Base-by-base conservation (phyloP, 768 basidiomycete species). In the Tulasnella sp. region DNA sequence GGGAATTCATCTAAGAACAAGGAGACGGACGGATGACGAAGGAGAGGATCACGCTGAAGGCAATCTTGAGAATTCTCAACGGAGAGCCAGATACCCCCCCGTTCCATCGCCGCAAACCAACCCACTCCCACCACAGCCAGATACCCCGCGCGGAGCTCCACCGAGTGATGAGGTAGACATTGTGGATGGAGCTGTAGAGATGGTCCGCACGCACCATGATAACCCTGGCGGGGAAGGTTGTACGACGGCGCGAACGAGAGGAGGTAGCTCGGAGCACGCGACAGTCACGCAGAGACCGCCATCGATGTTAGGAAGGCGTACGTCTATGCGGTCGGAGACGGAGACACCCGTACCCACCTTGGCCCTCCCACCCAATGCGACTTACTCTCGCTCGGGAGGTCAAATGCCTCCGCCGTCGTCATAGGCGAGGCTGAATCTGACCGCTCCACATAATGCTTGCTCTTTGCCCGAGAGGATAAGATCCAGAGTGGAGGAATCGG, bases 401-500 rank as follows among this genome's bases (percentile, higher is more conserved):
- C 76, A 48, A 8, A 37, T 46, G 11, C 76, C 58, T 16, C 37
- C 77, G 22, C 22, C 40, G 40, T 46, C 60, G 12, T 60, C 37
- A 11, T 28, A 16, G 41, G 28, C 22, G 18, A 18, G 2, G 20
- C 14, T 11, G 54, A 22, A 7, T 44, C 40, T 24, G 31, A 28
- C 34, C 34, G 41, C n/a, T 20, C 76, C 76, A 28, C 77, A 60
- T 7, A 31, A 5, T 60, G 77, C 34, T 9, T 72, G 69, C 60
- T 60, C 77, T 0, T 12, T 60, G 14, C 34, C 31, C 9, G 24
- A 40, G 31, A 72, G 6, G 12, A 11, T 60, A 11, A 2, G 46
- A 41, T 74, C 64, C 2, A 80, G 48, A 50, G 79, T 80, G 22
- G 72, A 75, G 72, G 79, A 75, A 58, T 80, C 8, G 73, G 72